Conservation (phyloP, 2,329 filamentous ascomycete species). For the Cryphonectria japonica region DNA sequence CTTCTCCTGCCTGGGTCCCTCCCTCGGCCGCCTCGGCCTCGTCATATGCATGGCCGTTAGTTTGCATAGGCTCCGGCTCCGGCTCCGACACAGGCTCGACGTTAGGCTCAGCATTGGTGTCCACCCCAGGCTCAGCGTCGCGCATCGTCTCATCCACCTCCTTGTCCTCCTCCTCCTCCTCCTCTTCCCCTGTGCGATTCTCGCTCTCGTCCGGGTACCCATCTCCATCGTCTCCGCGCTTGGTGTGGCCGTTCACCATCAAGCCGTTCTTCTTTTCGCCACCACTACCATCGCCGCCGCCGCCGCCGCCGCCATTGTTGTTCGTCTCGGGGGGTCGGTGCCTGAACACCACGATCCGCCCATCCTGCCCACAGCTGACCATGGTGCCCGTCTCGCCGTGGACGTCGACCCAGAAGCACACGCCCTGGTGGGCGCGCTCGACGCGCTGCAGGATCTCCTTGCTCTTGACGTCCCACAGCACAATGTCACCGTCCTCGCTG, state of each 20-base stretch:
- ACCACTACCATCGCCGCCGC: too few species aligned
- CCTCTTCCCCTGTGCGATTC: not conserved
- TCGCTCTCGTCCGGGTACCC: slow-evolving; percentile 3
- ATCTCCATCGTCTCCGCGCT: not conserved
- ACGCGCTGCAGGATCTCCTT: slow-evolving; percentile 80
- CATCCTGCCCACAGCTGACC: slow-evolving; percentile 61
- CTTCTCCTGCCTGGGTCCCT: not conserved
- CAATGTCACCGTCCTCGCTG: slow-evolving; percentile 82
- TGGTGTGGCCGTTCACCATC: slow-evolving; percentile 5
- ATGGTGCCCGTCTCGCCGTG: slow-evolving; percentile 52
- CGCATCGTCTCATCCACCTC: not conserved
- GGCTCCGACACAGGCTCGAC: not conserved
- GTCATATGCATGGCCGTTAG: slow-evolving; percentile 14
- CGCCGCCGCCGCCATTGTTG: too few species aligned
- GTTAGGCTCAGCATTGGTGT: not conserved
- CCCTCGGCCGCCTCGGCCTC: not conserved
- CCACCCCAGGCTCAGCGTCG: not conserved
- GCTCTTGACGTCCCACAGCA: slow-evolving; percentile 88
- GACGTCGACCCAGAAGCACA: slow-evolving; percentile 70
- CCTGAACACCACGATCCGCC: slow-evolving; percentile 55
- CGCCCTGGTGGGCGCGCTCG: slow-evolving; percentile 54
- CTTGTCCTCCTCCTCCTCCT: not conserved
- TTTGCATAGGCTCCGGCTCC: not conserved
- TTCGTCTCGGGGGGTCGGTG: slow-evolving; percentile 21
- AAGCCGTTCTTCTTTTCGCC: not conserved